These are phyloP conservation scores for Isabelozyma pseudorhagii DNA, from an alignment of 805 yeast species.

Conservation along the genomic window DNA sequence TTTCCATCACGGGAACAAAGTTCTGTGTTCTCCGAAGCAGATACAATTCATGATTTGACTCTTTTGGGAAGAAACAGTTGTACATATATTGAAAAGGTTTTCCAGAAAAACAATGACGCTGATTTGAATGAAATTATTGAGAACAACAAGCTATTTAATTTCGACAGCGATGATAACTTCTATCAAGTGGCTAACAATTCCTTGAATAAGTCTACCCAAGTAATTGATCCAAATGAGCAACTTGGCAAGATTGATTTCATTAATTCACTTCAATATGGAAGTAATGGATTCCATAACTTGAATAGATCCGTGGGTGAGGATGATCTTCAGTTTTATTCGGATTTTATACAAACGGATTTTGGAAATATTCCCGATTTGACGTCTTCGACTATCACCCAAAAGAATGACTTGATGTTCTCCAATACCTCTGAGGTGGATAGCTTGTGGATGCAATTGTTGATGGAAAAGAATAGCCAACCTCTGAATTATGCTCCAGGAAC, in stretches of 20 bases:
- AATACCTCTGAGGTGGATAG: slow-evolving; percentile 23
- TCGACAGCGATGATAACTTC: not conserved
- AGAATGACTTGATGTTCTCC: slow-evolving; percentile 9
- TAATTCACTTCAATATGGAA: not conserved
- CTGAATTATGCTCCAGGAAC: too few relatives aligned
- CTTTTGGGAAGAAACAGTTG: not conserved
- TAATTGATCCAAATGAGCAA: not conserved
- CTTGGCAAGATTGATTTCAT: not conserved
- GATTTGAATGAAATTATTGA: not conserved
- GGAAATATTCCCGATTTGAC: not conserved
- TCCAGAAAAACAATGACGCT: not conserved
- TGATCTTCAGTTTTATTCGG: not conserved
- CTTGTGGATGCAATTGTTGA: slow-evolving; percentile 26
- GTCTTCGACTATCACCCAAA: not conserved
- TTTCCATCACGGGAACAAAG: not conserved
- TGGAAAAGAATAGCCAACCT: slow-evolving; percentile 10
- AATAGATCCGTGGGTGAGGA: not conserved
- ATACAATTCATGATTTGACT: not conserved
- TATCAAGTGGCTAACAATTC: not conserved
- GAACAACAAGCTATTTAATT: not conserved
- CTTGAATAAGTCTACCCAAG: not conserved
- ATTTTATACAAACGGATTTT: slow-evolving; percentile 1
- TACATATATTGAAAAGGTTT: not conserved
- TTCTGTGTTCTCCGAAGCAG: not conserved
- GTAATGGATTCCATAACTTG: not conserved